Conservation (phyloP, 192 early-diverging fungal genomes). For the Gorgonomyces haynaldii region DNA sequence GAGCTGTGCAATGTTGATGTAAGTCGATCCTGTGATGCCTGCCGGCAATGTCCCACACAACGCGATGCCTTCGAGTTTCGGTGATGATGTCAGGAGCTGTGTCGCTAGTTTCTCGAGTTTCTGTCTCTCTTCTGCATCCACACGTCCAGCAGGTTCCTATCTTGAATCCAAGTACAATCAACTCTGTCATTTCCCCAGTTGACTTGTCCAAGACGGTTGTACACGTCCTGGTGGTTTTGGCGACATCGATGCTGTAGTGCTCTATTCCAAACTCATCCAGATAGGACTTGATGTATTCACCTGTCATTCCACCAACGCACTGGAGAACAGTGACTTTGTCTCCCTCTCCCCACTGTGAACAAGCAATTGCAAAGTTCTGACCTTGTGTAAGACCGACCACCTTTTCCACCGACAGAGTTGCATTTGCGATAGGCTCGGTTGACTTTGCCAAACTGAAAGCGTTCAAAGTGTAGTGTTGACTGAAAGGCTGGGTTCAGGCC, state of each 20-base stretch:
- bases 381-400: constrained; percentile 1
- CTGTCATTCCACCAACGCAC: constrained; percentile 9
- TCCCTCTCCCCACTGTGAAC: constrained; percentile 7
- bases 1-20: constrained; percentile 2
- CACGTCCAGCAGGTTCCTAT: constrained; percentile 8
- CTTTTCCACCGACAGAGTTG: constrained; percentile 18
- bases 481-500: constrained; percentile 16
- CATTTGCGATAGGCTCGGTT: constrained; percentile 14
- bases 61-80: constrained; percentile 5
- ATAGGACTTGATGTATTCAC: constrained; percentile 3
- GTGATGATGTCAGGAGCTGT: not conserved
- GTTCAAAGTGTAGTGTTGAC: constrained; percentile 13
- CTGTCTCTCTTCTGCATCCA: not conserved
- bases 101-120: not conserved
- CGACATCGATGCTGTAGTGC: constrained; percentile 2
- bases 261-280: constrained; percentile 7
- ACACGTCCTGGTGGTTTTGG: constrained; percentile 14
- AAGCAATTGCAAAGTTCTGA: constrained; percentile 19
- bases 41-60: constrained; percentile 10
- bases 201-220: constrained; percentile 12
- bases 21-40: constrained; percentile 6
- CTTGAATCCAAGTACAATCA: constrained; percentile 6
- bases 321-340: constrained; percentile 12
- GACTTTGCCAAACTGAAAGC: constrained; percentile 7
- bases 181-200: constrained; percentile 15